Evolutionary conservation across 768 basidiomycete species (phyloP).

Genomic region (Rhodotorula paludigena): DNA sequence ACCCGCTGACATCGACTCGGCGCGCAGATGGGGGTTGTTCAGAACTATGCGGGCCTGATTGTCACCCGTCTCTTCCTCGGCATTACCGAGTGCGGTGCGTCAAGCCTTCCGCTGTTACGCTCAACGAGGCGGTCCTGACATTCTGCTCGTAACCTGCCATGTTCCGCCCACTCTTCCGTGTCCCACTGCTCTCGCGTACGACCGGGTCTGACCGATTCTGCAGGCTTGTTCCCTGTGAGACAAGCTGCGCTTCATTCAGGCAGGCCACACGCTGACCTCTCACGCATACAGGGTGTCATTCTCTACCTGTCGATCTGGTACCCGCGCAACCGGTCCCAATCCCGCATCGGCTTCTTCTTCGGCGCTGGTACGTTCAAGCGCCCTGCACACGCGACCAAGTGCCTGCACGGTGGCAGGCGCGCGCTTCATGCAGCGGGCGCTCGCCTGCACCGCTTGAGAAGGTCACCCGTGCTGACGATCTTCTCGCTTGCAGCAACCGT

Average conservation of each 20-base stretch:
- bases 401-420: too few species aligned
- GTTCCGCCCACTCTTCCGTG: slow-evolving; percentile 5
- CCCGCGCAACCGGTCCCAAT: slow-evolving; percentile 35
- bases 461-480: neutral
- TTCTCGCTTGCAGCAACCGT: slow-evolving; percentile 22
- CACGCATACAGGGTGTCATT: slow-evolving; percentile 17
- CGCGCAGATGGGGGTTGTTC: slow-evolving; percentile 5
- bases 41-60: slow-evolving; percentile 35
- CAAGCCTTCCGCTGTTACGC: too few species aligned
- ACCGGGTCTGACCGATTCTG: too few species aligned
- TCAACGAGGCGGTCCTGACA: neutral
- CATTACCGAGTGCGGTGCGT: slow-evolving; percentile 17
- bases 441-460: too few species aligned
- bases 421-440: too few species aligned
- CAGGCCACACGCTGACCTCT: too few species aligned
- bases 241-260: too few species aligned
- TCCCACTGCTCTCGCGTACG: too few species aligned
- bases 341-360: slow-evolving; percentile 42
- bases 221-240: too few species aligned
- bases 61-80: slow-evolving; percentile 36
- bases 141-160: neutral
- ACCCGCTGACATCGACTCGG: neutral
- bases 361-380: neutral
- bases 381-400: too few species aligned
- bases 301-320: slow-evolving; percentile 27